Evolutionary conservation across 2,329 filamentous ascomycete species (phyloP).

Genomic region (Fusarium sp.): DNA sequence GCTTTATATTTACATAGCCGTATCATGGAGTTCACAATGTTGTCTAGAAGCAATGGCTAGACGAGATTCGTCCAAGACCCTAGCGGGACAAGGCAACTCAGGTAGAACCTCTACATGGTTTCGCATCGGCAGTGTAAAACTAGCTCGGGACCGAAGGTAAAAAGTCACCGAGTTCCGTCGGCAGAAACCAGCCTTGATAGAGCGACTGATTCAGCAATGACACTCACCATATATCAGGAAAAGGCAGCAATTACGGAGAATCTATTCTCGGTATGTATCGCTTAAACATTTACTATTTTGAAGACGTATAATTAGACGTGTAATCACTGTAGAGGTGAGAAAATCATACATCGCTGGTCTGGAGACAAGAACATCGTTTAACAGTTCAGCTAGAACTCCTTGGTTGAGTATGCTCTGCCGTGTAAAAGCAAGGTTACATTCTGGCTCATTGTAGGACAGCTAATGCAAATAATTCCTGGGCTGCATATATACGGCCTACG

Average conservation of each 20-base stretch:
- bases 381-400: no score
- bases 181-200: neutral
- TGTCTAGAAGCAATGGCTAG: no score
- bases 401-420: neutral
- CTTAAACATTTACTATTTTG: rapidly evolving
- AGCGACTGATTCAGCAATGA: neutral
- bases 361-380: rapidly evolving
- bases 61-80: neutral
- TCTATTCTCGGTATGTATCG: neutral
- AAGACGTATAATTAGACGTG: rapidly evolving
- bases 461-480: neutral
- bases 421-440: neutral
- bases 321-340: rapidly evolving
- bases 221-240: rapidly evolving
- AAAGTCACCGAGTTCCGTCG: neutral
- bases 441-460: neutral
- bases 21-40: no score
- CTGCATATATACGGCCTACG: neutral
- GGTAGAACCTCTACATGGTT: neutral
- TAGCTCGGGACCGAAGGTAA: neutral
- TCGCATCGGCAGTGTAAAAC: no score
- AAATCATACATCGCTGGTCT: rapidly evolving
- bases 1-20: no score
- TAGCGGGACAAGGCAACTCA: rapidly evolving
- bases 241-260: no score